Evolutionary conservation across 495 filamentous ascomycete species (phyloP).

Genomic region (Chaetomium fimeti): DNA sequence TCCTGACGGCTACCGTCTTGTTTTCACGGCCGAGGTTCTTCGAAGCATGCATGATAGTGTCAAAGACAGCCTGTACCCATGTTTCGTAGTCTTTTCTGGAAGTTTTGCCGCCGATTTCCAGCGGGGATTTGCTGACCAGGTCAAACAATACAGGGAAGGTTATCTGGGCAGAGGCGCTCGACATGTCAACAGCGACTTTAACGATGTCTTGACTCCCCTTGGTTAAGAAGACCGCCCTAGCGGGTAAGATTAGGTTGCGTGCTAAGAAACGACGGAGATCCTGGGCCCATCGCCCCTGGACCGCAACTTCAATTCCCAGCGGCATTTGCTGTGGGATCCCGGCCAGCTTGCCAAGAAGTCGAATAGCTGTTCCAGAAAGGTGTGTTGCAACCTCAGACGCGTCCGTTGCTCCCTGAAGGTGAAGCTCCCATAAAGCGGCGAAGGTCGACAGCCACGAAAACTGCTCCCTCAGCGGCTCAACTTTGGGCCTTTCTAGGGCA

Average conservation of each 20-base stretch:
- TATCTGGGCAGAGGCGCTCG: constrained; percentile 34
- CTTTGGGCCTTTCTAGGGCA: constrained; percentile 27
- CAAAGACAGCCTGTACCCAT: constrained; percentile 69
- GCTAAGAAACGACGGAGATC: constrained; percentile 62
- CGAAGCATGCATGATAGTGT: constrained; percentile 42
- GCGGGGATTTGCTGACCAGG: constrained; percentile 56
- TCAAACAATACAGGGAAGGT: constrained; percentile 54
- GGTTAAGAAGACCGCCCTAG: constrained; percentile 56
- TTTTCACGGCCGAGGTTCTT: constrained; percentile 18
- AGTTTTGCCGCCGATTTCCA: constrained; percentile 54
- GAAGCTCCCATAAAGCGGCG: constrained; percentile 45
- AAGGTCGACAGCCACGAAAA: constrained; percentile 43
- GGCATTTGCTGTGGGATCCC: constrained; percentile 24
- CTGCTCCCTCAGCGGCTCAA: constrained; percentile 28
- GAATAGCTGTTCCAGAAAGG: constrained; percentile 34
- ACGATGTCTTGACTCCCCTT: constrained; percentile 40
- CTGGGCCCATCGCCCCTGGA: constrained; percentile 35
- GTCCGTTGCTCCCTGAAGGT: constrained; percentile 41
- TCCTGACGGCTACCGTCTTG: constrained; percentile 31
- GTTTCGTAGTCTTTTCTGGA: constrained; percentile 55
- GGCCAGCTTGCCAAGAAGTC: constrained; percentile 39
- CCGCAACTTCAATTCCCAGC: constrained; percentile 16
- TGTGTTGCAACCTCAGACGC: constrained; percentile 42
- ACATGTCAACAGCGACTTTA: constrained; percentile 35
- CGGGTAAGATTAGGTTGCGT: constrained; percentile 69